Evolutionary conservation across 768 basidiomycete species (phyloP).

Genomic region (Kwoniella sp.): DNA sequence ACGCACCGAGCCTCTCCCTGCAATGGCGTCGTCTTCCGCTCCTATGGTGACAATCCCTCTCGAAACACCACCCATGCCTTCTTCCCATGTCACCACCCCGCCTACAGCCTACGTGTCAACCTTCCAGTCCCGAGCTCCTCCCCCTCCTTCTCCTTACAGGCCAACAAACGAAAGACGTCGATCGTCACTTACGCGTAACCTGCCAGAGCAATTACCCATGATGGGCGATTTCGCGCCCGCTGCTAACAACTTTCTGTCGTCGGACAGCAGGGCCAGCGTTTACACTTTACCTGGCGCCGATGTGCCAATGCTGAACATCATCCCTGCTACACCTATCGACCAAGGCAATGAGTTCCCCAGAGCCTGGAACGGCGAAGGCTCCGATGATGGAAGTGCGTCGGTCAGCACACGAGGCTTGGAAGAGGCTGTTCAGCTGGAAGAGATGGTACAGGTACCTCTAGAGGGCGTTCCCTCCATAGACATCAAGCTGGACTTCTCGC

Average conservation of each 20-base stretch:
- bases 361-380: not conserved
- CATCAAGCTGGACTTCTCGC: slow-evolving; percentile 48
- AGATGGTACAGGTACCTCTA: slow-evolving; percentile 34
- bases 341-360: slow-evolving; percentile 33
- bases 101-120: slow-evolving; percentile 46
- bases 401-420: slow-evolving; percentile 20
- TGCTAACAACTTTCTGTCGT: slow-evolving; percentile 22
- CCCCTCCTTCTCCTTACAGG: slow-evolving; percentile 49
- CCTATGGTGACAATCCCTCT: slow-evolving; percentile 12
- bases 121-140: slow-evolving; percentile 35
- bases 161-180: slow-evolving; percentile 38
- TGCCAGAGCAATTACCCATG: slow-evolving; percentile 29
- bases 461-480: slow-evolving; percentile 39
- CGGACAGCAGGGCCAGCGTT: slow-evolving; percentile 21
- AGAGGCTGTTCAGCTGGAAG: slow-evolving; percentile 25
- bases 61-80: slow-evolving; percentile 29
- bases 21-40: slow-evolving; percentile 2
- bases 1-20: slow-evolving; percentile 12
- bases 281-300: slow-evolving; percentile 25
- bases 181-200: slow-evolving; percentile 23
- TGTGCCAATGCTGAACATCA: slow-evolving; percentile 50
- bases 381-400: not conserved
- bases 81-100: slow-evolving; percentile 45
- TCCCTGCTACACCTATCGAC: slow-evolving; percentile 50
- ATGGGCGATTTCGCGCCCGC: slow-evolving; percentile 12